Percentiles rank a stretch among this genome's conserved stretches.
phyloP scores from a whole-genome alignment of 495 filamentous ascomycete genomes.

The Lasiosphaeria ovina region DNA sequence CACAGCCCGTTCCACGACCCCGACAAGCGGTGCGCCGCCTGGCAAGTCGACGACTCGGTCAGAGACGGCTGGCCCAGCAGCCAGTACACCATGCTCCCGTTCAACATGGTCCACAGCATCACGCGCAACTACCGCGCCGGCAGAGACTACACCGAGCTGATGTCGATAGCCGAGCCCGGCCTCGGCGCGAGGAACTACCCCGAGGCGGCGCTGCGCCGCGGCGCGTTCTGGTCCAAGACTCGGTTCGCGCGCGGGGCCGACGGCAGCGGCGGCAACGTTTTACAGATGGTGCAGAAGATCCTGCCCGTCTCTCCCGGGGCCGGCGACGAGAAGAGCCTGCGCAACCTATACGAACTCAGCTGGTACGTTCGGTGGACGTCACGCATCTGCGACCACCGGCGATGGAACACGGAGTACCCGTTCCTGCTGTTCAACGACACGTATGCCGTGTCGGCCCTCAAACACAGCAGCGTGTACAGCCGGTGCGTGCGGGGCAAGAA shows the following conservation, averaged over 20 bases:
- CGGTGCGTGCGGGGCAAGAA: background rate
- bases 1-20: background rate
- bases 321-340: background rate
- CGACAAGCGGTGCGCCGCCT: background rate
- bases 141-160: background rate
- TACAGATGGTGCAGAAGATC: background rate
- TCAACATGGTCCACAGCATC: background rate
- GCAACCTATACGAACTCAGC: background rate
- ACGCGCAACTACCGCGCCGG: background rate
- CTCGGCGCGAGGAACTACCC: background rate
- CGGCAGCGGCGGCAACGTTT: background rate
- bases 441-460: background rate
- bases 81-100: background rate
- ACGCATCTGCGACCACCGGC: constrained; percentile 2
- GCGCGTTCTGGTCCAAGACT: background rate
- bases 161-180: background rate
- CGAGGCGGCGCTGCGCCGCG: background rate
- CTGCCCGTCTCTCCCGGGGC: background rate
- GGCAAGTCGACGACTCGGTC: background rate
- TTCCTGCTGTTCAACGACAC: background rate
- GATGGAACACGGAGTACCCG: constrained; percentile 1
- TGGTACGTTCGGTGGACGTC: constrained; percentile 1
- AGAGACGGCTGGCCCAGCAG: background rate
- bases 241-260: background rate
- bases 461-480: background rate